These are phyloP conservation scores for Lachnellula willkommii DNA, from an alignment of 2,329 filamentous ascomycete genomes.

Conservation along the genomic window DNA sequence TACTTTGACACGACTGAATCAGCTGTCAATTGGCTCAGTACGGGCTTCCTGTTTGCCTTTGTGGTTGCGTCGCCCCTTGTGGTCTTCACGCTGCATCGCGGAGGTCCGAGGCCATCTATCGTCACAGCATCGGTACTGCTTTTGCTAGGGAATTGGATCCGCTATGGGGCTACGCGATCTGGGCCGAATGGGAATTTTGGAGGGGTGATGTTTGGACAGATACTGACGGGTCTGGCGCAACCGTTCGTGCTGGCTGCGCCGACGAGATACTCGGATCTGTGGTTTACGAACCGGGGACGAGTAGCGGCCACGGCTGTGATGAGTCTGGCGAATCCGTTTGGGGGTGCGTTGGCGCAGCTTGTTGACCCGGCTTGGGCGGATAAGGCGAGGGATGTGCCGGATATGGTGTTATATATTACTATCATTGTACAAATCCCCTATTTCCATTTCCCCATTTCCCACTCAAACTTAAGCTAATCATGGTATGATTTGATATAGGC, in stretches of 20 bases:
- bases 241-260: slow-evolving; percentile 88
- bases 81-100: slow-evolving; percentile 70
- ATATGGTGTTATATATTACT: slow-evolving; percentile 78
- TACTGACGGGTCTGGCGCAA: slow-evolving; percentile 82
- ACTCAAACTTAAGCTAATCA: slow-evolving; percentile 8
- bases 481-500: slow-evolving; percentile 37
- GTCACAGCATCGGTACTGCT: slow-evolving; percentile 67
- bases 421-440: slow-evolving; percentile 64
- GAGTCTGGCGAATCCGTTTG: slow-evolving; percentile 83
- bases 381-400: slow-evolving; percentile 59
- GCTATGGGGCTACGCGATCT: slow-evolving; percentile 64
- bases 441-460: background rate
- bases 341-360: slow-evolving; percentile 81
- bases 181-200: slow-evolving; percentile 58
- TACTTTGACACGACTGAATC: slow-evolving; percentile 74
- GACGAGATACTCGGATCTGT: slow-evolving; percentile 85
- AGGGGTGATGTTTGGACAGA: slow-evolving; percentile 83
- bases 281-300: slow-evolving; percentile 82
- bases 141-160: slow-evolving; percentile 84
- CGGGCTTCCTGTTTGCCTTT: slow-evolving; percentile 81
- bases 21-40: slow-evolving; percentile 89
- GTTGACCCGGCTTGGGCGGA: slow-evolving; percentile 72
- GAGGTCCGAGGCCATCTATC: slow-evolving; percentile 73
- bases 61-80: slow-evolving; percentile 64
- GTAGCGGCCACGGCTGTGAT: slow-evolving; percentile 83